phyloP scores from a whole-genome alignment of 2,329 filamentous ascomycete genomes.

The Alternaria rosae region DNA sequence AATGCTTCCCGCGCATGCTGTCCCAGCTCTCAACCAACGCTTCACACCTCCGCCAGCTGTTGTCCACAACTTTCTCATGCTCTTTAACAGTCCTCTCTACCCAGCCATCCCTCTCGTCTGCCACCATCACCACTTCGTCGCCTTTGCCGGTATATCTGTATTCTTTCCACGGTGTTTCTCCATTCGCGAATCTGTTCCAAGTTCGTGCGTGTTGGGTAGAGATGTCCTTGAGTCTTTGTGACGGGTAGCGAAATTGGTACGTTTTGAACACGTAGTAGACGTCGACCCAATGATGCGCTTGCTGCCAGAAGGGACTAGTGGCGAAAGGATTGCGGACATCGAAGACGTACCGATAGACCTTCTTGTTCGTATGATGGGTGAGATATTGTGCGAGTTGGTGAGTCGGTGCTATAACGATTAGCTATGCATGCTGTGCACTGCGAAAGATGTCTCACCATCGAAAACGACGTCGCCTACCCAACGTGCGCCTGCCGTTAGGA shows the following conservation, averaged over 20 bases:
- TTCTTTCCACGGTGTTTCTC: constrained; percentile 25
- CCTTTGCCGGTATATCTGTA: constrained; percentile 20
- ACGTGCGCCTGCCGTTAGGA: constrained; percentile 49
- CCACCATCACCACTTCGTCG: constrained; percentile 27
- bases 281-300: constrained; percentile 41
- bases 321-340: constrained; percentile 39
- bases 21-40: constrained; percentile 22
- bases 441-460: constrained; percentile 41
- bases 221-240: constrained; percentile 22
- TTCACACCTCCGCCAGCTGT: constrained; percentile 21
- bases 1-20: constrained; percentile 12
- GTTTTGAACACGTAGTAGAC: constrained; percentile 38
- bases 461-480: constrained; percentile 55
- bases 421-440: not conserved
- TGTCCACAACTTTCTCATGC: constrained; percentile 22
- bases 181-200: constrained; percentile 33
- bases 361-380: constrained; percentile 18
- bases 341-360: constrained; percentile 38
- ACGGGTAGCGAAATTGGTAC: constrained; percentile 27
- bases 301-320: constrained; percentile 19
- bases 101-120: constrained; percentile 34
- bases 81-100: constrained; percentile 19
- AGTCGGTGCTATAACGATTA: constrained; percentile 19
- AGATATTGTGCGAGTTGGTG: constrained; percentile 23
- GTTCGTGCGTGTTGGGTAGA: constrained; percentile 30